Conservation (phyloP, 805 yeast genomes). For the Yamadazyma phyllophila region DNA sequence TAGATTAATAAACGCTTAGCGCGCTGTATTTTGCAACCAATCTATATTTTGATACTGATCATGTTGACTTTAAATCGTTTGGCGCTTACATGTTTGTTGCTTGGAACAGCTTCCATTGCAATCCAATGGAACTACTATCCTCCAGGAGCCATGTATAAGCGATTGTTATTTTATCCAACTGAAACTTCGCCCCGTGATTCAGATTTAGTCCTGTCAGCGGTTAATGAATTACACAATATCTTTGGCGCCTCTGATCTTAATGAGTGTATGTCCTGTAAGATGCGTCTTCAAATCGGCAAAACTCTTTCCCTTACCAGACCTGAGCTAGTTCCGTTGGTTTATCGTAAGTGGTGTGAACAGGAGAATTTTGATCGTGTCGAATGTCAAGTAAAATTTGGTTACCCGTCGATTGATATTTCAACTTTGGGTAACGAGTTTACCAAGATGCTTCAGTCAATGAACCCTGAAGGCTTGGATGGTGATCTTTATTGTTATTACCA, state of each 20-base stretch:
- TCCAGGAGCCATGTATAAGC: slow-evolving; percentile 4
- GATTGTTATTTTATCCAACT: slow-evolving; percentile 1
- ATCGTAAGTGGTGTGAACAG: slow-evolving; percentile 43
- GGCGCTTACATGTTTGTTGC: not conserved
- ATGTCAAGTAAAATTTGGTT: slow-evolving; percentile 21
- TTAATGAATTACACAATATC: slow-evolving; percentile 24
- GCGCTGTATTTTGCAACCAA: not conserved
- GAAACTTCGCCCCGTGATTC: slow-evolving; percentile 5
- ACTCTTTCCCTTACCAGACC: slow-evolving; percentile 37
- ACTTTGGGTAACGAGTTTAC: slow-evolving; percentile 36
- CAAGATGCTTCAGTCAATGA: slow-evolving; percentile 49
- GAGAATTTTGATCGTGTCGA: slow-evolving; percentile 32
- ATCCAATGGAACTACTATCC: slow-evolving; percentile 6
- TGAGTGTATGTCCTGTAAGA: slow-evolving; percentile 55
- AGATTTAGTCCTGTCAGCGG: slow-evolving; percentile 12
- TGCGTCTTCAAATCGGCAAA: slow-evolving; percentile 18
- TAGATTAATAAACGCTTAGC: not conserved
- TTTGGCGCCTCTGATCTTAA: slow-evolving; percentile 34
- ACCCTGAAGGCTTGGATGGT: slow-evolving; percentile 53
- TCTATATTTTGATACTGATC: not conserved
- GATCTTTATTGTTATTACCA: slow-evolving; percentile 30
- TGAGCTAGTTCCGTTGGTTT: slow-evolving; percentile 39
- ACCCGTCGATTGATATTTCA: slow-evolving; percentile 31
- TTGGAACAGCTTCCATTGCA: not conserved
- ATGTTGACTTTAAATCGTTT: not conserved